A percentile compares a stretch with the other conserved stretches of the same genome.
Evolutionary conservation across 2,329 filamentous ascomycete species (phyloP).

Genomic region (Aureobasidium sp.): DNA sequence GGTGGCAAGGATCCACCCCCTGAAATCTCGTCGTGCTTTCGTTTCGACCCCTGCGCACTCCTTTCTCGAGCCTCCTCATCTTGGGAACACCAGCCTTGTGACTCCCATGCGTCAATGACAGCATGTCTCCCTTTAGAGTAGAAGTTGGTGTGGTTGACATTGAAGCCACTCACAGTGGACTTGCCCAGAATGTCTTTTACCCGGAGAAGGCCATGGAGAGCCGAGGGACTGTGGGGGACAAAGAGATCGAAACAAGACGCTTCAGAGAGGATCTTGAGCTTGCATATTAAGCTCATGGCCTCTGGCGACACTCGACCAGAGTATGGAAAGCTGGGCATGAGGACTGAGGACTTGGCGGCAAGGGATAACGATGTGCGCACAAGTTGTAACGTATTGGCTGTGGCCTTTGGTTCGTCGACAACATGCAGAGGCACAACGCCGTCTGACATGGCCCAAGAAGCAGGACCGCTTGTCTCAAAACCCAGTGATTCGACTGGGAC

Average conservation of each 20-base stretch:
- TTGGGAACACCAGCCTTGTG: neutral
- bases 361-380: neutral
- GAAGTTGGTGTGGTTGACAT: neutral
- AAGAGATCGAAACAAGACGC: neutral
- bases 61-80: neutral
- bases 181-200: neutral
- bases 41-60: neutral
- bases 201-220: neutral
- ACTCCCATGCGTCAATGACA: neutral
- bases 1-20: neutral
- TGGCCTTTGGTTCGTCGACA: neutral
- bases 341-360: neutral
- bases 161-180: neutral
- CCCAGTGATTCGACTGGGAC: neutral
- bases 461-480: neutral
- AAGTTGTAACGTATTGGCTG: neutral
- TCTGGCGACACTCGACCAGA: neutral
- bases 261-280: neutral
- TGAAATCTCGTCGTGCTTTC: neutral
- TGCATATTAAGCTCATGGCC: neutral
- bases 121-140: neutral
- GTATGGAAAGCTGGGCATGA: neutral
- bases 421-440: neutral
- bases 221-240: neutral
- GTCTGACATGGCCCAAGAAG: neutral